Percentiles rank a stretch among this genome's conserved stretches.
Evolutionary conservation across 345 rosid species (phyloP).

Genomic region (Sonneratia alba): DNA sequence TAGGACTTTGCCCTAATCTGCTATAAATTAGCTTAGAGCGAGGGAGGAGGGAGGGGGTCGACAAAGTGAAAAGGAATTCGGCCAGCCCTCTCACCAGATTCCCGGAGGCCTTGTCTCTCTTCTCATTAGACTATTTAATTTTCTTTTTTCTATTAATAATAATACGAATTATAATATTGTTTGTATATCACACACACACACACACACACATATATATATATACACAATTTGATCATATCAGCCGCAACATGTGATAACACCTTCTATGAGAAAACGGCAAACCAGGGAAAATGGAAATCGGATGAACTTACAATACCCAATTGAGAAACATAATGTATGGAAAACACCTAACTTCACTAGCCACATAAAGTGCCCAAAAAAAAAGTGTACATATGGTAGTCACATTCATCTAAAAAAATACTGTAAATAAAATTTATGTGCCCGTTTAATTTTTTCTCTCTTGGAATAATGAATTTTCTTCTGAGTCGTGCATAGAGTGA

Average conservation of each 20-base stretch:
- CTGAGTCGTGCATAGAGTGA: not conserved
- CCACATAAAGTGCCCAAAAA: not conserved
- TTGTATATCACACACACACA: too few species aligned
- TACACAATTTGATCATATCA: not conserved
- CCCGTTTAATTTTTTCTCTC: too few species aligned
- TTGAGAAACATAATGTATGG: slow-evolving; percentile 1
- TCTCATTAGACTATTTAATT: slow-evolving; percentile 1
- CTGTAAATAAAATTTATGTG: too few species aligned
- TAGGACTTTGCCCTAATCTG: slow-evolving; percentile 17
- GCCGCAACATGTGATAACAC: not conserved
- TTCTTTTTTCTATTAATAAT: not conserved
- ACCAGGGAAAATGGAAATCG: not conserved
- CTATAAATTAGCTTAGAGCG: slow-evolving; percentile 1
- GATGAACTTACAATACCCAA: not conserved
- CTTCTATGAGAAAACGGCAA: slow-evolving; percentile 3
- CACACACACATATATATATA: too few species aligned
- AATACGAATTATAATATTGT: too few species aligned
- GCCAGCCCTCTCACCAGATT: slow-evolving; percentile 21
- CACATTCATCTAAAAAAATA: too few species aligned
- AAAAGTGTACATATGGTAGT: too few species aligned
- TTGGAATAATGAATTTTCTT: too few species aligned
- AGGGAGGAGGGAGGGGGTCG: not conserved
- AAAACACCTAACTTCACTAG: not conserved
- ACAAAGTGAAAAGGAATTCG: slow-evolving; percentile 7
- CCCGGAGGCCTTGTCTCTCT: slow-evolving; percentile 4